These are phyloP conservation scores for Penicillium italicum DNA, from an alignment of 2,329 filamentous ascomycete species.

Conservation along the genomic window DNA sequence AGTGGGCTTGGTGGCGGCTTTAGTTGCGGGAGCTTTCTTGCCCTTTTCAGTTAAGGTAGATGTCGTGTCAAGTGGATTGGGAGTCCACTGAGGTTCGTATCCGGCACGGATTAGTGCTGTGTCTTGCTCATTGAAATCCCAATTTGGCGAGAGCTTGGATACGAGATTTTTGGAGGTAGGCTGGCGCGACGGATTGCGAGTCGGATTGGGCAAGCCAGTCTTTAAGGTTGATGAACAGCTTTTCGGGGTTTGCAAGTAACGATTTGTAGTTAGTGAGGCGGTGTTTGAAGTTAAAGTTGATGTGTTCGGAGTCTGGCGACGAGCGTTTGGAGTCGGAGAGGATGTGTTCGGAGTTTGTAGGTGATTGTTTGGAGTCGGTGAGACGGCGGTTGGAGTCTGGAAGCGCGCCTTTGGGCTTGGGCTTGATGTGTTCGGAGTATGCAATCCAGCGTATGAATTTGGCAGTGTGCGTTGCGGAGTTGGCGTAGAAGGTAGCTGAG, in stretches of 20 bases:
- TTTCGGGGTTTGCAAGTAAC: neutral
- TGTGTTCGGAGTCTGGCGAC: neutral
- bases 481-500: neutral
- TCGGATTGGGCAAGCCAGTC: neutral
- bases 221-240: neutral
- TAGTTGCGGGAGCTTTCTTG: neutral
- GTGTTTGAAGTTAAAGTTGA: neutral
- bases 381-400: too few relatives aligned
- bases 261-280: neutral
- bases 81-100: constrained; percentile 23
- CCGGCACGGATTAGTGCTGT: constrained; percentile 23
- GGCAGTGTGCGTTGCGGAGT: neutral
- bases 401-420: neutral
- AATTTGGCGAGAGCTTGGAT: constrained; percentile 17
- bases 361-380: neutral
- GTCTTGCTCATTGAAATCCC: constrained; percentile 23
- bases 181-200: neutral
- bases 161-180: constrained; percentile 19
- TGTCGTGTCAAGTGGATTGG: constrained; percentile 1
- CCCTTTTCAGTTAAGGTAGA: constrained; percentile 9
- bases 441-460: neutral
- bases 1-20: constrained; percentile 9
- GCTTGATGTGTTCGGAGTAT: neutral
- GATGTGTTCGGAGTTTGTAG: neutral
- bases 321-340: neutral